Conservation (phyloP, 2,329 filamentous ascomycete genomes). For the Sclerotinia borealis region DNA sequence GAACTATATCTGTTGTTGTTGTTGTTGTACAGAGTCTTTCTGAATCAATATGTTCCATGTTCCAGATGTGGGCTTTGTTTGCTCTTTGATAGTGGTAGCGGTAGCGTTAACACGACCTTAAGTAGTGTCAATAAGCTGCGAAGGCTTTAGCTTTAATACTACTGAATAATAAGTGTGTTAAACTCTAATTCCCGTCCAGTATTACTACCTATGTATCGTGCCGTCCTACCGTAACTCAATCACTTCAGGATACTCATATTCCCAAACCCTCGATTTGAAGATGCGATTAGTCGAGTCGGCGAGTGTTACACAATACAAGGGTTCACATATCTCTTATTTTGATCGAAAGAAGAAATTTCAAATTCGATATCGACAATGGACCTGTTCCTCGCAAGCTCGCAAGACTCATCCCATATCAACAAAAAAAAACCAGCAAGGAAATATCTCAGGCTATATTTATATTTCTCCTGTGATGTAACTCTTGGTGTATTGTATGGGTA, state of each 20-base stretch:
- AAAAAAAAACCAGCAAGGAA: background rate
- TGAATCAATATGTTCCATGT: background rate
- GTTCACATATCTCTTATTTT: background rate
- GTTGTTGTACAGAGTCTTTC: background rate
- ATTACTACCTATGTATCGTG: background rate
- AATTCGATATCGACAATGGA: background rate
- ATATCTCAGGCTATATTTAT: background rate
- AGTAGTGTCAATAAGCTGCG: background rate
- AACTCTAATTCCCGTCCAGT: background rate
- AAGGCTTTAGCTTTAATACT: background rate
- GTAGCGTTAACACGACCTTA: background rate
- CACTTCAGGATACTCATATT: background rate
- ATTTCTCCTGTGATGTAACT: background rate
- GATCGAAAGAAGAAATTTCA: background rate
- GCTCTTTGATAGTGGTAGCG: background rate
- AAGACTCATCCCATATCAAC: background rate
- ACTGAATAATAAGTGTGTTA: no score
- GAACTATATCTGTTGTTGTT: background rate
- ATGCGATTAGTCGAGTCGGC: slow-evolving; percentile 1
- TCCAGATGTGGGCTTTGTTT: background rate
- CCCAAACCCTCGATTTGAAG: background rate
- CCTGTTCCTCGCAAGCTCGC: background rate
- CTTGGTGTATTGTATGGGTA: background rate
- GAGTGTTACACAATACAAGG: background rate
- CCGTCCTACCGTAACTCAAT: background rate